Evolutionary conservation across 2,329 filamentous ascomycete species (phyloP), one percentile per base, ranked within the genome.

Genomic region (Alternaria panax): DNA sequence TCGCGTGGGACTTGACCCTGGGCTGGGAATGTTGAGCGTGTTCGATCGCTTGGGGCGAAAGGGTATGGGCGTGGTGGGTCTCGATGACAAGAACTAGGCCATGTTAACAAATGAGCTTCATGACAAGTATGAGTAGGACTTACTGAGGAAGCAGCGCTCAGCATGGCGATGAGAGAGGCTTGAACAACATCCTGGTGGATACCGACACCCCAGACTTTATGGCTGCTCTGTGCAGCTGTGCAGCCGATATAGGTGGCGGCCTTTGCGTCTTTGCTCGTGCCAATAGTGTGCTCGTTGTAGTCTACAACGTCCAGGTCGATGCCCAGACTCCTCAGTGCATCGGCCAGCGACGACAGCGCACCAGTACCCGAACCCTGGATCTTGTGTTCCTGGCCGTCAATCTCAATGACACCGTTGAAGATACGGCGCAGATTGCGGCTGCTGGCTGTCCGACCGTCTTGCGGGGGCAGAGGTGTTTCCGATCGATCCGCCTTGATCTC

Each of bases 161-260:
- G 82, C 68, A 97, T 83, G 58, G 93, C 93, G 76, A 93, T 91
- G 73, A 97, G 85, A 78, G 90, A 93, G 70, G 92, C 93, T 78
- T 96, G 92, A 20, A 96, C 92, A 61, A 96, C 92, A 82, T 97
- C 94, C 76, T 94, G 90, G 76, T 97, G 92, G 69, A 97, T 92
- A 32, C 92, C 93, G 7, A 97, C 90, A 68, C 93, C 93, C 92
- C 93, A 97, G 2, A 96, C 90, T 71, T 87, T 90, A 71, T 92
- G 84, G 54, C 85, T 86, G 63, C 84, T 89, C 46, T 86, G 87
- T 4, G 86, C 80, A 20, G 88, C 85, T 27, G 86, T 93, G 79
- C 93, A 97, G 79, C 97, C 92, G 65, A 98, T 96, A 76, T 96
- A 98, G 2, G 93, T 92, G 2, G 93, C 94, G n/a, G 94, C 94